These are phyloP conservation scores for Phytophthora idaei DNA, from an alignment of 352 stramenopile genomes.

Conservation along the genomic window DNA sequence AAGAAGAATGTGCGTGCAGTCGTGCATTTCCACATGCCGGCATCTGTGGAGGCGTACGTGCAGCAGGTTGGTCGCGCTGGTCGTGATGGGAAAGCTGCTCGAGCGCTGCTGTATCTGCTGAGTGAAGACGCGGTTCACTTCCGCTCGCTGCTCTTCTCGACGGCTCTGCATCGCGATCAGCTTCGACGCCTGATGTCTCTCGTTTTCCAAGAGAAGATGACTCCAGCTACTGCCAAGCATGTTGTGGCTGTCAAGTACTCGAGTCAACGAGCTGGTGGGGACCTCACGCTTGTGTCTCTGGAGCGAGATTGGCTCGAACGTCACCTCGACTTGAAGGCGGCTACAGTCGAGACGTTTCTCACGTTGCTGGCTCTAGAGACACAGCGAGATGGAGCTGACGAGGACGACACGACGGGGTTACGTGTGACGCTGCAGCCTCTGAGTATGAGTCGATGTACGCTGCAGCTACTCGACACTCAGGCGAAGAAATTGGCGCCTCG, in stretches of 20 bases:
- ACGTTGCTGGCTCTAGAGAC: slow-evolving; percentile 58
- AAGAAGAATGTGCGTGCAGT: slow-evolving; percentile 98
- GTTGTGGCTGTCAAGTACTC: slow-evolving; percentile 36
- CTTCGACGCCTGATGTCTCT: slow-evolving; percentile 50
- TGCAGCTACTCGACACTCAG: slow-evolving; percentile 65
- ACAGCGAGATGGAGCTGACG: slow-evolving; percentile 8
- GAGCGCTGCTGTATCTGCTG: slow-evolving; percentile 66
- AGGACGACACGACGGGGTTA: slow-evolving; percentile 20
- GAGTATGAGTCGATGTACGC: slow-evolving; percentile 57
- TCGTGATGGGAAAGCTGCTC: slow-evolving; percentile 90
- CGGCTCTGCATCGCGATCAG: slow-evolving; percentile 63
- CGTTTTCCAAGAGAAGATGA: slow-evolving; percentile 36
- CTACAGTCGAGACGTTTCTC: slow-evolving; percentile 80
- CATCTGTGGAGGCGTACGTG: slow-evolving; percentile 98
- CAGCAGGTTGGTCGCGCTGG: slow-evolving; percentile 97
- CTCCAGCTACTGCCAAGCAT: slow-evolving; percentile 15
- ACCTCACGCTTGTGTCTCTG: slow-evolving; percentile 45
- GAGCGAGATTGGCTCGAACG: slow-evolving; percentile 66
- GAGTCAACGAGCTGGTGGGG: slow-evolving; percentile 14
- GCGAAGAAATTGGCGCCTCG: slow-evolving; percentile 40
- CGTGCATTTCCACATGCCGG: slow-evolving; percentile 97
- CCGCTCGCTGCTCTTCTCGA: slow-evolving; percentile 75
- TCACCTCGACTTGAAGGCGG: slow-evolving; percentile 73
- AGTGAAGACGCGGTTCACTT: slow-evolving; percentile 72
- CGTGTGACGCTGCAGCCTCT: slow-evolving; percentile 46